Conservation (phyloP, 169 alveolate genomes). For the Besnoitia besnoiti region DNA sequence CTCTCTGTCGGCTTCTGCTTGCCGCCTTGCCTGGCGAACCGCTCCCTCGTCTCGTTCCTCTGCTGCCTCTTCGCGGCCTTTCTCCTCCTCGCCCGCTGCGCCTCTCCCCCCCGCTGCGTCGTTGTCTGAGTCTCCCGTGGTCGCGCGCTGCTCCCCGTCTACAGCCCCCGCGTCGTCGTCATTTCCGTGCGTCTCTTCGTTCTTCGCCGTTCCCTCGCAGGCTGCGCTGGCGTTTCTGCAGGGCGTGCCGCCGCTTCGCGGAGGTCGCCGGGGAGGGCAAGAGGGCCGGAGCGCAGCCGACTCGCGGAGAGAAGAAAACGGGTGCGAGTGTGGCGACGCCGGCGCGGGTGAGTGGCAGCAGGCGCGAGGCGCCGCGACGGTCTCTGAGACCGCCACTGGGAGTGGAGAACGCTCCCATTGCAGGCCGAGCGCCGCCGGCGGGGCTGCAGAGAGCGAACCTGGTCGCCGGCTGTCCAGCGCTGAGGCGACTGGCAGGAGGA, state of each 20-base stretch:
- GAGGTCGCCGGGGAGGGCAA: not conserved
- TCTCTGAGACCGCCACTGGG: not conserved
- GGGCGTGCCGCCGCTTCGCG: not conserved
- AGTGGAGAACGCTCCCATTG: not conserved
- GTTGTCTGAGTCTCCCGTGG: not conserved
- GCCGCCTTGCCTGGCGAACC: not conserved
- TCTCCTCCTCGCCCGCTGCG: not conserved
- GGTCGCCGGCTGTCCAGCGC: too few species aligned
- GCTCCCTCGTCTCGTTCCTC: not conserved
- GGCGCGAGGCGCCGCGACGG: not conserved
- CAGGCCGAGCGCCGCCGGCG: too few species aligned
- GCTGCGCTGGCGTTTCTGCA: not conserved
- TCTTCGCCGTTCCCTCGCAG: not conserved
- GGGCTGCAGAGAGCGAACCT: too few species aligned
- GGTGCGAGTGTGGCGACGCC: too few species aligned
- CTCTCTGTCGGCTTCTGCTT: not conserved
- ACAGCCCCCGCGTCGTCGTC: not conserved
- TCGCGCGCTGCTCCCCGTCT: not conserved
- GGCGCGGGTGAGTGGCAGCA: not conserved
- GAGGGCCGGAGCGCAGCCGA: not conserved
- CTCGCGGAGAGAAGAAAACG: too few species aligned
- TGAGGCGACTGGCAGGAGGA: too few species aligned
- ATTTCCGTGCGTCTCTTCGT: not conserved
- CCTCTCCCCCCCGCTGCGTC: not conserved
- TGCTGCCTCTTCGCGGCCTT: not conserved